These are phyloP conservation scores for Actinomucor elegans DNA, from an alignment of 371 early-diverging fungal species.

Conservation along the genomic window DNA sequence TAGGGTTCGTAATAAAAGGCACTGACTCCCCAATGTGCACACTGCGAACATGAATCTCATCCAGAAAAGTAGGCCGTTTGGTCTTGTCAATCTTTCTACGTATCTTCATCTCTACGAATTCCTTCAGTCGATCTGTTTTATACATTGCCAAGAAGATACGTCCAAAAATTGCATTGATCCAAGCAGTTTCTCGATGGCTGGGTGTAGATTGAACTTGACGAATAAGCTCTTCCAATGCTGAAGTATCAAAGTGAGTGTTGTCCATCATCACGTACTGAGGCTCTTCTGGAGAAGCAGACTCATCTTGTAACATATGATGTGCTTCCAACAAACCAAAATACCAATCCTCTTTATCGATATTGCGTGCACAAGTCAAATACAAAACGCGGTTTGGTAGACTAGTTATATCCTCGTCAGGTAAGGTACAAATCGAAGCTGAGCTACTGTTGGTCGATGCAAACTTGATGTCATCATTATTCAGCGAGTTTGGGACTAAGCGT, in stretches of 20 bases:
- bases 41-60: constrained; percentile 75
- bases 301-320: constrained; percentile 24
- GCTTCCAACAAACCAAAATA: constrained; percentile 62
- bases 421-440: not conserved
- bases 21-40: constrained; percentile 77
- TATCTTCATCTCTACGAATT: constrained; percentile 65
- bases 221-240: constrained; percentile 51
- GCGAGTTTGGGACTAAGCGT: constrained; percentile 35
- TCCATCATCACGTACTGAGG: constrained; percentile 37
- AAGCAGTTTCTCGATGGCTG: constrained; percentile 60
- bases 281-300: constrained; percentile 8
- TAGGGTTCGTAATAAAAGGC: constrained; percentile 77
- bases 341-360: constrained; percentile 92
- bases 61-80: constrained; percentile 72
- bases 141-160: constrained; percentile 73
- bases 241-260: constrained; percentile 49
- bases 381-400: constrained; percentile 4
- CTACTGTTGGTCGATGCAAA: not conserved
- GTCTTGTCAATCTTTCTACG: constrained; percentile 64
- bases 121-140: constrained; percentile 62
- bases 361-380: constrained; percentile 55
- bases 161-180: constrained; percentile 90
- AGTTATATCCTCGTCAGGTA: constrained; percentile 20
- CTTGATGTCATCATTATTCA: not conserved
- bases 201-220: constrained; percentile 53